Evolutionary conservation across 169 alveolate genomes (phyloP).

Genomic region (Nephromyces sp.): DNA sequence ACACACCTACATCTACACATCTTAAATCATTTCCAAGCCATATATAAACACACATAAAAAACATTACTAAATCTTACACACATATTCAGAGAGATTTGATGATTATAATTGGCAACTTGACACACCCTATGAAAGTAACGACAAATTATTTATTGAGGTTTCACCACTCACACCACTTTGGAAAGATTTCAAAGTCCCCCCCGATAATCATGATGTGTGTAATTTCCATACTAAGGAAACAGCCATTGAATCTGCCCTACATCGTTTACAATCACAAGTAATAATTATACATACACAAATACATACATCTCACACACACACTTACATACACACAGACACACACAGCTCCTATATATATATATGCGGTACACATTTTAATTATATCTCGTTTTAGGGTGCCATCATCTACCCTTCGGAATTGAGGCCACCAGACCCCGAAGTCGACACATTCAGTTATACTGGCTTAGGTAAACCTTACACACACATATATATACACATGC

Average conservation of each 20-base stretch:
- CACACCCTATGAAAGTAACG: too few relatives aligned
- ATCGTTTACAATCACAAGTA: neutral
- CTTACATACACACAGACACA: neutral
- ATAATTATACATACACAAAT: neutral
- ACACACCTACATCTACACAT: too few relatives aligned
- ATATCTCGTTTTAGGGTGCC: neutral
- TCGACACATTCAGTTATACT: neutral
- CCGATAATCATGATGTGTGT: too few relatives aligned
- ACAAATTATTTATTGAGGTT: neutral
- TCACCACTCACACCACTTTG: neutral
- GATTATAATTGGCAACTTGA: too few relatives aligned
- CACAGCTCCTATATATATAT: too few relatives aligned
- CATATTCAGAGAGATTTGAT: too few relatives aligned
- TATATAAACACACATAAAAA: too few relatives aligned
- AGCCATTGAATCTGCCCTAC: neutral
- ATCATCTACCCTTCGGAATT: neutral
- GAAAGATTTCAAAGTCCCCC: neutral
- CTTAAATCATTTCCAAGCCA: too few relatives aligned
- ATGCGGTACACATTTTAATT: neutral
- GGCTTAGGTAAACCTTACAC: neutral
- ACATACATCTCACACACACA: neutral
- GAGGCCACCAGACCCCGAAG: neutral
- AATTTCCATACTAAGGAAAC: too few relatives aligned
- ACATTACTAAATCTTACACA: too few relatives aligned
- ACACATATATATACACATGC: too few relatives aligned